Evolutionary conservation across 2,329 filamentous ascomycete genomes (phyloP), one percentile per base, ranked within the genome.

Genomic region (Pestalotiopsis sp.): DNA sequence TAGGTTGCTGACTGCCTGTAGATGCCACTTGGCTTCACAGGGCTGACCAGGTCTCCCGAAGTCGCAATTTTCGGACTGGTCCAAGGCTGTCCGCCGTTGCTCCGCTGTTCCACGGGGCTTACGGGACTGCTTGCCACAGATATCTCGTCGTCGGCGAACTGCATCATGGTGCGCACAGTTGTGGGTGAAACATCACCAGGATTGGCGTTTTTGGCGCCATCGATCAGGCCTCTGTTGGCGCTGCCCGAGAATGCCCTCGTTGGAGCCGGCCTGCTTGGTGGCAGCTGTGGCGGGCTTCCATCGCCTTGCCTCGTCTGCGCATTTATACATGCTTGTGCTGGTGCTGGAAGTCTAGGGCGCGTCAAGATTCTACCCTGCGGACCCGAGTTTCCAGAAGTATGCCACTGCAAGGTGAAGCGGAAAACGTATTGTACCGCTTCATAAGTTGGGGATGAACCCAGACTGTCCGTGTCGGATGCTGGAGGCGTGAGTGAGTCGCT

Each of bases 371-470:
- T 87, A 56, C 91, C 87, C 3, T 86, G 87, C 0, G 83, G 82
- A 66, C 87, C 84, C 71, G 87, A 84, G 23, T 84, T 79, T 27
- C 87, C 87, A 5, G 80, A 76, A 63, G 85, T 81, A 56, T 90
- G 85, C 85, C 88, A 91, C 69, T 92, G 90, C 2, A 94, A 85
- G 11, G 91, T 89, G 75, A 95, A 95, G 70, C 91, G 92, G 83
- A 95, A 95, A 69, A 89, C 85, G 75, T 88, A 93, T 71, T 85
- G 83, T 77, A 86, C 81, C 76, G 87, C 81, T 72, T 88, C 85
- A 69, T 81, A 87, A 5, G 86, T 80, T 0, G 88, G 87, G 1
- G 86, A 83, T 9, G 87, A 89, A 14, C 84, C 84, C n/a, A 83
- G 82, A 17, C 87, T 88, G 36, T 86, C 87, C 14, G 80, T 80